A percentile compares a stretch with the other conserved stretches of the same genome.
These are phyloP conservation scores for Rutstroemia sp. DNA, from an alignment of 2,329 filamentous ascomycete genomes.

Conservation along the genomic window DNA sequence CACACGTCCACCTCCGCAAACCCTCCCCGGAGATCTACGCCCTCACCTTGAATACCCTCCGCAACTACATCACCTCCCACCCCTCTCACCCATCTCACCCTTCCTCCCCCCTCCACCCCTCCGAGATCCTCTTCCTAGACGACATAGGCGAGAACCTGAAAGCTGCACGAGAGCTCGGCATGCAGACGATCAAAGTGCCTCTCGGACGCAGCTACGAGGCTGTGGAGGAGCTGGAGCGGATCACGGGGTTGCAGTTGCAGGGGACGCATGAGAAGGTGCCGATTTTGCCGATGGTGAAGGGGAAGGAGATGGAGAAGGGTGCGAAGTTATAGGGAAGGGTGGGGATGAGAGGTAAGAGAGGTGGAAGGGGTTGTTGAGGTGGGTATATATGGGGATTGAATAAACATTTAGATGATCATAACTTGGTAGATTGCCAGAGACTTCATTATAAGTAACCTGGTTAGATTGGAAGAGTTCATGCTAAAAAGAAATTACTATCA, in stretches of 20 bases:
- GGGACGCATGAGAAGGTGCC: constrained; percentile 25
- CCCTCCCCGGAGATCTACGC: constrained; percentile 78
- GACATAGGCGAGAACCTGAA: constrained; percentile 89
- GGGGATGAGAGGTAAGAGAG: no score
- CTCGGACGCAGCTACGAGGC: constrained; percentile 73
- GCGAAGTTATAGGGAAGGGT: background rate
- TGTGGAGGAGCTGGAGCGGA: constrained; percentile 69
- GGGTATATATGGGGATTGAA: no score
- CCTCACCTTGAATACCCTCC: constrained; percentile 39
- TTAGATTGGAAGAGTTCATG: no score
- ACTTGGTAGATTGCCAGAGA: no score
- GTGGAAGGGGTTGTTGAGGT: no score
- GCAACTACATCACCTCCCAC: background rate
- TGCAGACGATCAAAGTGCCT: constrained; percentile 77
- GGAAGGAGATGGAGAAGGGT: background rate
- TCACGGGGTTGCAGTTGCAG: constrained; percentile 58
- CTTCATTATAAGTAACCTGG: no score
- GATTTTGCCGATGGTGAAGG: constrained; percentile 13
- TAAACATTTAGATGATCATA: no score
- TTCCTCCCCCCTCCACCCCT: constrained; percentile 42
- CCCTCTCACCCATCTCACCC: background rate
- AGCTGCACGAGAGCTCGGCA: constrained; percentile 64
- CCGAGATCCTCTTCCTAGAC: constrained; percentile 78
- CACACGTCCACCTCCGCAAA: constrained; percentile 81
- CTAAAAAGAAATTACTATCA: no score